These are phyloP conservation scores for Cordia subcordata DNA, from an alignment of 257 asterid genomes.

Conservation along the genomic window DNA sequence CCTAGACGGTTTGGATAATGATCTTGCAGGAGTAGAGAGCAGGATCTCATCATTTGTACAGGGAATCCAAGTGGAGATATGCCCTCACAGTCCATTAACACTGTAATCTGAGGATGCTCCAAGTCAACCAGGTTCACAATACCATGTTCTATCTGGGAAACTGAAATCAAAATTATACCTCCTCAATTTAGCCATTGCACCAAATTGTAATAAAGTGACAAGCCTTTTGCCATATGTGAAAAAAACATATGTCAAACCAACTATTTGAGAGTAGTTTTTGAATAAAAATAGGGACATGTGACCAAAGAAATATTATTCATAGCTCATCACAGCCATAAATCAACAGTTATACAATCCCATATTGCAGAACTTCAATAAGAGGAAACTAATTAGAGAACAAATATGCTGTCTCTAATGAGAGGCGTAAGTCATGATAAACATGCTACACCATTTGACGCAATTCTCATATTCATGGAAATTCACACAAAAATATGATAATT, in stretches of 20 bases:
- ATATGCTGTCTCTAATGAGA: no score
- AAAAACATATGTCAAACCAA: no score
- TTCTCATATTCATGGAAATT: not conserved
- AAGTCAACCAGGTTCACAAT: slow-evolving; percentile 23
- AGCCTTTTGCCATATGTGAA: no score
- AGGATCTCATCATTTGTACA: slow-evolving; percentile 40
- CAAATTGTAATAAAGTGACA: not conserved
- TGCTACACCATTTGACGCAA: not conserved
- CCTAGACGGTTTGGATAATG: slow-evolving; percentile 43
- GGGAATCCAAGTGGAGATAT: slow-evolving; percentile 46
- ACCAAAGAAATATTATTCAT: no score
- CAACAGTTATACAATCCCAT: no score
- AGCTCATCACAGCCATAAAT: no score
- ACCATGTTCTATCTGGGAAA: slow-evolving; percentile 43
- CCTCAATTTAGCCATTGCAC: not conserved
- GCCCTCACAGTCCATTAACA: slow-evolving; percentile 45
- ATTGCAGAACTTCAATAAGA: no score
- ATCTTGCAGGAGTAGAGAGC: slow-evolving; percentile 45
- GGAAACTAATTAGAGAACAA: no score
- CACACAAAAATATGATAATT: no score
- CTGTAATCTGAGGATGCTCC: slow-evolving; percentile 36
- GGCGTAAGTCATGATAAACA: no score
- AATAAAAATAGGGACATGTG: no score
- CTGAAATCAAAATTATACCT: slow-evolving; percentile 12
- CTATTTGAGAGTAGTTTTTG: no score